Base-by-base conservation (phyloP, 345 rosid genomes). In the Aquilaria yunnanensis region DNA sequence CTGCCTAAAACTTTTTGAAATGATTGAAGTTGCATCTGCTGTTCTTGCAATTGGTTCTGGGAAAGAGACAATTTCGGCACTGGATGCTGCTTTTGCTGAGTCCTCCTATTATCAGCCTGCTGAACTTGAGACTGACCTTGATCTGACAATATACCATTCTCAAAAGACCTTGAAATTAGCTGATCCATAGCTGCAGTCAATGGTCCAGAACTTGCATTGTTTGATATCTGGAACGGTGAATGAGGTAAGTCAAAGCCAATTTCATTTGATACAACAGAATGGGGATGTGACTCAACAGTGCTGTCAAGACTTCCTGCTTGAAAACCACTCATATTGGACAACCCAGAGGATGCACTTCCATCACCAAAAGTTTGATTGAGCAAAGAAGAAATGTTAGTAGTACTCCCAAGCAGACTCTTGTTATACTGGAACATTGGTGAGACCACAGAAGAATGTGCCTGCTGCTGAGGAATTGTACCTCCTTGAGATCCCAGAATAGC, bases 401-500 rank as follows among this genome's bases (percentile, higher is more conserved):
- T 74, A 73, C 77, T 81, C 47, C 90, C 95, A 51, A 85, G 78
- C 78, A 87, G 67, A 66, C 75, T 79, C 83, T 79, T 78, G 65
- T 77, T 81, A 73, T 72, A 77, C 80, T 85, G 95, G 12, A 74
- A 56, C 6, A 80, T 81, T 9, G 85, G 79, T 1, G 93, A 72
- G 51, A 78, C 70, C 57, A 82, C 67, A 0, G 87, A 80, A 14
- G 85, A 52, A 60, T 80, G 81, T 41, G 81, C 72, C 31, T 70
- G 59, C 66, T 80, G 87, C 49, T 78, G 74, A 71, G 84, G 68
- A 72, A 80, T 32, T 12, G 77, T 29, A 65, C 81, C 85, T 31
- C 89, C 89, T 73, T 87, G 90, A 64, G 78, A 70, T 60, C 95
- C 95, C 68, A 83, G 52, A 75, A 85, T 73, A 14, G 85, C 87